A percentile compares a stretch with the other conserved stretches of the same genome.
Evolutionary conservation across 139 green algal genomes (phyloP).

Genomic region (Edaphochlamys debaryana): DNA sequence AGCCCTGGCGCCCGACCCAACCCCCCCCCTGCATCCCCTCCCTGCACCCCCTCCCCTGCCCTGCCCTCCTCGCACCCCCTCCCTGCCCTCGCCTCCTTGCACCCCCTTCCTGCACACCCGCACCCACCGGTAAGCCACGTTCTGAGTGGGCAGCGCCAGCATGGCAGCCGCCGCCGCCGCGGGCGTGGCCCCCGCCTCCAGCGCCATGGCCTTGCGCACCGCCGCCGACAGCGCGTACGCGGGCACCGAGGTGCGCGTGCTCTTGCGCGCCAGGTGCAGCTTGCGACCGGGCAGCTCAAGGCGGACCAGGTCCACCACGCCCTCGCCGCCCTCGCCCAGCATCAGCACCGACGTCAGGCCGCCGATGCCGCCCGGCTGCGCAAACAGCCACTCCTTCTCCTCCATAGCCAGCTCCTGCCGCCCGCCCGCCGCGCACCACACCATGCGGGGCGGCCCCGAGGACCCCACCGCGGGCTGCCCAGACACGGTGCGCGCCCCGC

Average conservation of each 20-base stretch:
- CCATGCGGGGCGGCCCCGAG: too few species aligned
- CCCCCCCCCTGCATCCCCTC: too few species aligned
- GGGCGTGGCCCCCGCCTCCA: neutral
- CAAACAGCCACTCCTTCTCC: constrained; percentile 39
- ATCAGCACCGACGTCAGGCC: constrained; percentile 7
- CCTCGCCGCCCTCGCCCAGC: constrained; percentile 39
- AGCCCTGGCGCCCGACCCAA: too few species aligned
- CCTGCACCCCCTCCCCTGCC: too few species aligned
- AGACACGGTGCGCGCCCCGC: too few species aligned
- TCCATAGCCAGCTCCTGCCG: neutral
- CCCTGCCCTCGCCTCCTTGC: too few species aligned
- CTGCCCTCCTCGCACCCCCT: too few species aligned
- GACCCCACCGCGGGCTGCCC: too few species aligned
- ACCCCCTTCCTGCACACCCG: too few species aligned
- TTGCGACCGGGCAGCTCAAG: constrained; percentile 13
- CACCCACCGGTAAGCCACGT: constrained; percentile 18
- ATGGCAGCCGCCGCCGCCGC: neutral
- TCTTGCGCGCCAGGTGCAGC: constrained; percentile 36
- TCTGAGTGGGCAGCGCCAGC: neutral
- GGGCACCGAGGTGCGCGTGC: constrained; percentile 23
- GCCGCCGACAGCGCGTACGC: neutral
- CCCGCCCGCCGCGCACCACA: too few species aligned
- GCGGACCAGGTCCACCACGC: constrained; percentile 28
- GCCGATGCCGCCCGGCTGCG: constrained; percentile 18
- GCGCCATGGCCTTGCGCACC: too few species aligned